Percentiles rank a stretch among this genome's conserved stretches.
phyloP scores from a whole-genome alignment of 768 basidiomycete genomes.

The Austroboletus eburneus region DNA sequence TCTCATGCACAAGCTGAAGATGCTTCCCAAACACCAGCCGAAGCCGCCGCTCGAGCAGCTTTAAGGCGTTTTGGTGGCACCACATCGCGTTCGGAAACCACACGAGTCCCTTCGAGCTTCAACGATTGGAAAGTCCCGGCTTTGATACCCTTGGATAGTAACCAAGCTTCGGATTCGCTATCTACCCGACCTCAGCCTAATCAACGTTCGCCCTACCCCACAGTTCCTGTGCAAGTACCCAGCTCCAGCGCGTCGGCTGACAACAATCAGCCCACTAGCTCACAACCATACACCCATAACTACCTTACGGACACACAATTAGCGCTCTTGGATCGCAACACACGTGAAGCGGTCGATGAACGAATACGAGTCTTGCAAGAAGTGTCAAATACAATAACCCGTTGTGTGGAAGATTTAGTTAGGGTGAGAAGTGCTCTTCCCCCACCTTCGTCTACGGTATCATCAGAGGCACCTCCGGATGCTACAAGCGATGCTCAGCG shows the following conservation, averaged over 20 bases:
- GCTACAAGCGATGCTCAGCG: slow-evolving; percentile 7
- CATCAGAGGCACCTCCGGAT: slow-evolving; percentile 7
- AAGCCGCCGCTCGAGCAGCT: slow-evolving; percentile 67
- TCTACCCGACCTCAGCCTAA: no score
- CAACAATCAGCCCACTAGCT: neutral
- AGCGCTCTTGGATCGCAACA: slow-evolving; percentile 56
- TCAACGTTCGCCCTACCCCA: slow-evolving; percentile 10
- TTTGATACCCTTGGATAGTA: slow-evolving; percentile 23
- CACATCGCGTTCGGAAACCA: slow-evolving; percentile 6
- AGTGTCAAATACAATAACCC: slow-evolving; percentile 68
- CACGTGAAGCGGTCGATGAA: slow-evolving; percentile 82
- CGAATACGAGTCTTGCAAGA: slow-evolving; percentile 74
- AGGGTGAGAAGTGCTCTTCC: slow-evolving; percentile 72
- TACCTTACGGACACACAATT: slow-evolving; percentile 52
- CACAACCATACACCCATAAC: slow-evolving; percentile 35
- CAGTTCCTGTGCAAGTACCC: neutral
- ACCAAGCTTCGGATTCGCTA: slow-evolving; percentile 1
- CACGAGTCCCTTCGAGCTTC: slow-evolving; percentile 3
- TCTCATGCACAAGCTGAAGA: slow-evolving; percentile 11
- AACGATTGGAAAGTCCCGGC: slow-evolving; percentile 23
- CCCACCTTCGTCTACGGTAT: slow-evolving; percentile 19
- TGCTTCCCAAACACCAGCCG: slow-evolving; percentile 33
- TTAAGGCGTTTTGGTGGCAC: slow-evolving; percentile 42
- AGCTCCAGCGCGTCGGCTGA: neutral
- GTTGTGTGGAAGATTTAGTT: slow-evolving; percentile 76